Evolutionary conservation across 805 yeast species (phyloP).

Genomic region (Ogataea glucozyma): DNA sequence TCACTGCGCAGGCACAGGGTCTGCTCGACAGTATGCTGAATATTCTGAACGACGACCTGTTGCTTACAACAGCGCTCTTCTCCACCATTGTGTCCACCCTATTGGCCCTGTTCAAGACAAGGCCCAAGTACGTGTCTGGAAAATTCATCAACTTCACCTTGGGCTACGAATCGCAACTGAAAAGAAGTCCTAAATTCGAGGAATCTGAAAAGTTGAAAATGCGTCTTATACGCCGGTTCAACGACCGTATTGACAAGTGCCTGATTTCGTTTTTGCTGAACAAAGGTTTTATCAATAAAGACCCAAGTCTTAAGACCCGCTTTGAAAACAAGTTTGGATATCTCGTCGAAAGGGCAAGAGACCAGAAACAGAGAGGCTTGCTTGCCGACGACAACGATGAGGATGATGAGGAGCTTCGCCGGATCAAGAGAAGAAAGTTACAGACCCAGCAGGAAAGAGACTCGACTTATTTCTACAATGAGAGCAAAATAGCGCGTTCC

Average conservation of each 20-base stretch:
- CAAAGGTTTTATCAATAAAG: conserved; percentile 36
- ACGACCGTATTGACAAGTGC: conserved; percentile 39
- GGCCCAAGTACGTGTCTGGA: conserved; percentile 57
- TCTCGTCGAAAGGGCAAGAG: conserved; percentile 31
- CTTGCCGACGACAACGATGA: conserved; percentile 44
- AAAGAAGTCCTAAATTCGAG: conserved; percentile 52
- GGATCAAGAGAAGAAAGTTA: conserved; percentile 26
- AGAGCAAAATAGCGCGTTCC: conserved; percentile 37
- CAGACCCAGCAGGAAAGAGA: conserved; percentile 21
- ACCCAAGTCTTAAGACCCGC: conserved; percentile 31
- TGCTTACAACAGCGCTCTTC: conserved; percentile 56
- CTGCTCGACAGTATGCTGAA: conserved; percentile 65
- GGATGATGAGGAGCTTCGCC: conserved; percentile 39
- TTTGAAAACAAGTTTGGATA: conserved; percentile 37
- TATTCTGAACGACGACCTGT: conserved; percentile 54
- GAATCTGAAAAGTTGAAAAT: conserved; percentile 33
- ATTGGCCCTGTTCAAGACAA: conserved; percentile 59
- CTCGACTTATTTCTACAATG: conserved; percentile 29
- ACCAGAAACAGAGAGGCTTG: conserved; percentile 33
- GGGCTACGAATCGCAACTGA: conserved; percentile 58
- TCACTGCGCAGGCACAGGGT: conserved; percentile 73
- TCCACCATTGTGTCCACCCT: conserved; percentile 70
- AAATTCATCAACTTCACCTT: conserved; percentile 61
- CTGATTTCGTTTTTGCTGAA: conserved; percentile 35
- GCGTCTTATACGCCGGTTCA: conserved; percentile 35